Evolutionary conservation across 1,284 basidiomycete species (phyloP).

Genomic region (Trametes sp.): DNA sequence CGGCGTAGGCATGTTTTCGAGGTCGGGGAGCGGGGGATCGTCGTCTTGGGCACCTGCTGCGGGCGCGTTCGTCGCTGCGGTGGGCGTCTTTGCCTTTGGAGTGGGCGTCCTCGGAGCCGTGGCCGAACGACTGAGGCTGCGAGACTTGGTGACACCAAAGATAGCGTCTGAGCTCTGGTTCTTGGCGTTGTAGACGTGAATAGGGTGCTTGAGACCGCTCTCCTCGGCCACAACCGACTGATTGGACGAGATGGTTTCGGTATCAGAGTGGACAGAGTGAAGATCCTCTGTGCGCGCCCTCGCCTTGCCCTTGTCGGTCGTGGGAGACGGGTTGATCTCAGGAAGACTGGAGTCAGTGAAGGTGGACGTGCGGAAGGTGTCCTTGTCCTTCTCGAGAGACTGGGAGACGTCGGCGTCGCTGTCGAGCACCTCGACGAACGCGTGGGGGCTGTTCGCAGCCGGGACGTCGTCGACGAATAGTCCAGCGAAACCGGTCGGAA

Average conservation of each 20-base stretch:
- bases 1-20: conserved; percentile 46
- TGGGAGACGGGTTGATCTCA: conserved; percentile 38
- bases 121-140: conserved; percentile 17
- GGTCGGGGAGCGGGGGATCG: conserved; percentile 65
- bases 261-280: conserved; percentile 38
- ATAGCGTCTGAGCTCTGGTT: conserved; percentile 28
- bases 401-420: conserved; percentile 51
- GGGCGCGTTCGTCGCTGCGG: background rate
- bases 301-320: conserved; percentile 61
- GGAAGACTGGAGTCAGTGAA: conserved; percentile 29
- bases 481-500: conserved; percentile 43
- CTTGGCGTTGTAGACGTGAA: conserved; percentile 55
- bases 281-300: conserved; percentile 43
- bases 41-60: conserved; percentile 22
- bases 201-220: conserved; percentile 59
- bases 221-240: conserved; percentile 62
- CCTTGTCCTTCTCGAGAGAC: conserved; percentile 23
- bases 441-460: conserved; percentile 54
- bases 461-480: conserved; percentile 35
- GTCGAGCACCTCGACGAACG: conserved; percentile 67
- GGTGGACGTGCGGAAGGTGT: conserved; percentile 19
- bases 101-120: conserved; percentile 21
- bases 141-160: conserved; percentile 26
- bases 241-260: conserved; percentile 61
- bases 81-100: conserved; percentile 24